Evolutionary conservation across 495 filamentous ascomycete species (phyloP).

Genomic region (Trichoderma parareesei): DNA sequence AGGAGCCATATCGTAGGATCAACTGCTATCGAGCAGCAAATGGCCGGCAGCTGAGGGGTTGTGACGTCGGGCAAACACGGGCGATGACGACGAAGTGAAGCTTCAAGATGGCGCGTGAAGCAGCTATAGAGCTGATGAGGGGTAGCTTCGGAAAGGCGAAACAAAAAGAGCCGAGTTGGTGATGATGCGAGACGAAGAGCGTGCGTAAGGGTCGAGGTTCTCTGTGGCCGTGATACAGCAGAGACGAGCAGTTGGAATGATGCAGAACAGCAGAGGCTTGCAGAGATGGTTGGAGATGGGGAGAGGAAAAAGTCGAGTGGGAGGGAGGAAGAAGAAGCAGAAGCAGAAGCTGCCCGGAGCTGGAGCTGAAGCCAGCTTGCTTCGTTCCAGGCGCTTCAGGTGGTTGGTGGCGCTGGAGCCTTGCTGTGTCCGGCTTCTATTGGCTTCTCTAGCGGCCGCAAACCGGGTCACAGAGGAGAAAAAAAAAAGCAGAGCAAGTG

Average conservation of each 20-base stretch:
- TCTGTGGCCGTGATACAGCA: too few relatives aligned
- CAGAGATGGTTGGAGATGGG: not conserved
- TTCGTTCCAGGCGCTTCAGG: not conserved
- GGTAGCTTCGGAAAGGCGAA: not conserved
- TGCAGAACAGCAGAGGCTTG: not conserved
- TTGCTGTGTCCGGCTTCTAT: not conserved
- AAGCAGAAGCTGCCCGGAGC: not conserved
- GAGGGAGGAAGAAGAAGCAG: not conserved
- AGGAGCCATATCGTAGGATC: constrained; percentile 28
- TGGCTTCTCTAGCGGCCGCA: not conserved
- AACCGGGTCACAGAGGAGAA: not conserved
- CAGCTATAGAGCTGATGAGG: not conserved
- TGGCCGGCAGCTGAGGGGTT: not conserved
- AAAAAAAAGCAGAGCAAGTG: not conserved
- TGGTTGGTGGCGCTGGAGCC: not conserved
- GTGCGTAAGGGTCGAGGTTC: not conserved
- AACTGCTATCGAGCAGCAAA: not conserved
- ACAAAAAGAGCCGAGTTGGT: not conserved
- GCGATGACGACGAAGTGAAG: constrained; percentile 7
- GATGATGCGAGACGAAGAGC: not conserved
- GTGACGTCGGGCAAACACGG: not conserved
- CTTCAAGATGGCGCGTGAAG: constrained; percentile 1
- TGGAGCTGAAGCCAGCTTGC: too few relatives aligned
- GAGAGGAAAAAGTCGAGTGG: not conserved
- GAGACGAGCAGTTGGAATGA: too few relatives aligned